Percentiles rank a stretch among this genome's conserved stretches.
Evolutionary conservation across 225 moss, liverwort and hornwort species (phyloP).

Genomic region (Pseudisothecium myosuroides): DNA sequence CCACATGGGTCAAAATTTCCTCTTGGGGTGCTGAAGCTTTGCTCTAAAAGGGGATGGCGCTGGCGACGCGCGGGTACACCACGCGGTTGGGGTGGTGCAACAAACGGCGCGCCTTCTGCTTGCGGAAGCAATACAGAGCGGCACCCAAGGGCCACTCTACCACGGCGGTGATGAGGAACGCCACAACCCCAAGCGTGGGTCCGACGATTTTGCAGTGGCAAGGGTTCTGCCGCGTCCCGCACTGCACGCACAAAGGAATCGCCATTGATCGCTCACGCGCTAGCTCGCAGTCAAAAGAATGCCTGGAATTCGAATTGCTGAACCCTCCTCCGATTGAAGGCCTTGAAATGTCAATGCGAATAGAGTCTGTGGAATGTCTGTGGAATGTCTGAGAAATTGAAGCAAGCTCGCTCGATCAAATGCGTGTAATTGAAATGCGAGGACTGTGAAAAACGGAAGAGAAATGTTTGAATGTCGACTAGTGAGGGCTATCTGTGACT

Average conservation of each 20-base stretch:
- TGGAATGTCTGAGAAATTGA: background rate
- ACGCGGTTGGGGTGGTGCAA: conserved; percentile 51
- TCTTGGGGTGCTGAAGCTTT: background rate
- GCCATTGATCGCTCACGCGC: conserved; percentile 3
- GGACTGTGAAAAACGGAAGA: background rate
- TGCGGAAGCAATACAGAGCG: conserved; percentile 41
- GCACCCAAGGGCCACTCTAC: conserved; percentile 68
- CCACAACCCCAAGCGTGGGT: background rate
- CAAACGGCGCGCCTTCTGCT: conserved; percentile 40
- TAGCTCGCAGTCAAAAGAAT: background rate
- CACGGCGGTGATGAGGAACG: conserved; percentile 37
- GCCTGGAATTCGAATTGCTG: background rate
- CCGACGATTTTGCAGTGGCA: conserved; percentile 65
- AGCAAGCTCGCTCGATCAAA: background rate
- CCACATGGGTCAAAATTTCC: background rate
- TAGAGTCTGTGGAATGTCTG: background rate
- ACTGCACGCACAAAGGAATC: conserved; percentile 65
- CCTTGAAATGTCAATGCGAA: background rate
- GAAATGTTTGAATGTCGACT: too few relatives aligned
- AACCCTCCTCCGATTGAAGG: background rate
- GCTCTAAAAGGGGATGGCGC: conserved; percentile 40
- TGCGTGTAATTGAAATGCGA: too few relatives aligned
- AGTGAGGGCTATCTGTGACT: too few relatives aligned
- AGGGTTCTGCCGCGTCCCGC: conserved; percentile 47
- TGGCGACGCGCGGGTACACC: conserved; percentile 49